These are phyloP conservation scores for Staphylotrichum longicolle DNA, from an alignment of 495 filamentous ascomycete genomes.

Conservation along the genomic window DNA sequence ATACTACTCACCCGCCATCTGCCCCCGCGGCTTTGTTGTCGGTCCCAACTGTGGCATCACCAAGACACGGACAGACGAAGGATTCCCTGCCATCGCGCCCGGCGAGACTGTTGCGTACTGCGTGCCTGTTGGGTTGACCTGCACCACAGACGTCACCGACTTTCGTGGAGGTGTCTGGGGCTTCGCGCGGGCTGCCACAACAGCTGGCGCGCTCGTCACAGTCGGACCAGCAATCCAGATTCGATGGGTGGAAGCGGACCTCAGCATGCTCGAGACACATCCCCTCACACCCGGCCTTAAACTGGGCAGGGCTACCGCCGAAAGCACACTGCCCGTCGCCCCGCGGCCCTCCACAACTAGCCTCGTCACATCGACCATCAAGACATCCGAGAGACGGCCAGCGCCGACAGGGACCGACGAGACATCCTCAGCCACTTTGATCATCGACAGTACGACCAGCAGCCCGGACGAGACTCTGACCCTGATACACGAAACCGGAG, in stretches of 20 bases:
- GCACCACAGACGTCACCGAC: constrained; percentile 42
- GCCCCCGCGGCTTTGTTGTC: constrained; percentile 40
- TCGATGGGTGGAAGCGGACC: constrained; percentile 40
- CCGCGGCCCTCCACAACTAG: constrained; percentile 3
- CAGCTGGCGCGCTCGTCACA: constrained; percentile 29
- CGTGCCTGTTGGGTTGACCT: constrained; percentile 38
- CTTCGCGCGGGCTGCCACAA: constrained; percentile 27
- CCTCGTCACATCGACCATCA: neutral
- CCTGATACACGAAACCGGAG: constrained; percentile 6
- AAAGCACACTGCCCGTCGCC: neutral
- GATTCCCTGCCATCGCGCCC: constrained; percentile 35
- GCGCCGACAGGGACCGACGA: neutral
- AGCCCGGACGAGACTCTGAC: neutral
- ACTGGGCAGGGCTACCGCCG: constrained; percentile 8
- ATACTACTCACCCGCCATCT: constrained; percentile 46
- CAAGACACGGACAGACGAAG: constrained; percentile 31
- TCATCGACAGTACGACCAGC: constrained; percentile 11
- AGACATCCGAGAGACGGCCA: neutral
- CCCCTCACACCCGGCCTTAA: constrained; percentile 34
- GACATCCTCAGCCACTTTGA: neutral
- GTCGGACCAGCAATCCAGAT: constrained; percentile 43
- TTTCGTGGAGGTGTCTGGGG: constrained; percentile 46
- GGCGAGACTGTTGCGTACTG: constrained; percentile 43
- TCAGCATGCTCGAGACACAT: constrained; percentile 37
- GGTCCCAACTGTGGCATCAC: constrained; percentile 34